These are phyloP conservation scores for Chaetomium strumarium DNA, from an alignment of 2,329 filamentous ascomycete species.

Conservation along the genomic window DNA sequence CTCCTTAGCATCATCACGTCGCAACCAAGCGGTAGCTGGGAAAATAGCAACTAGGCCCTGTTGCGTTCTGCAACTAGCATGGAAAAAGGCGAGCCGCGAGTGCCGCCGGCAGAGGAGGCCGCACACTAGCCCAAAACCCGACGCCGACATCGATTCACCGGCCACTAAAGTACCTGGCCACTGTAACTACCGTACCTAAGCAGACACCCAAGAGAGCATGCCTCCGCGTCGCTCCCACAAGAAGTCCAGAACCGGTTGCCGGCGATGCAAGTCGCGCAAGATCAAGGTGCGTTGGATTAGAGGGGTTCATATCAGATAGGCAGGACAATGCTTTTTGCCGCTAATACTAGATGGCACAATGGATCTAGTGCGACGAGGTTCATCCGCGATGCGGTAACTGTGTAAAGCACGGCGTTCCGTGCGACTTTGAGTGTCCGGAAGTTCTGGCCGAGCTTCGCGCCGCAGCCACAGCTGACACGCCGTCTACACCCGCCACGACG, in stretches of 20 bases:
- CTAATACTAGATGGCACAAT: neutral
- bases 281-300: conserved; percentile 53
- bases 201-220: conserved; percentile 36
- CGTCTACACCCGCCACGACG: conserved; percentile 21
- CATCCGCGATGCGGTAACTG: conserved; percentile 62
- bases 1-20: neutral
- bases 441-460: conserved; percentile 40
- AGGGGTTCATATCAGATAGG: neutral
- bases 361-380: conserved; percentile 55
- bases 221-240: conserved; percentile 63
- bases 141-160: neutral
- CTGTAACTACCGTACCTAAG: no score
- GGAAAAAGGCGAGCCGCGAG: conserved; percentile 12
- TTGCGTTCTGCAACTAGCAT: conserved; percentile 11
- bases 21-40: neutral
- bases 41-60: conserved; percentile 1
- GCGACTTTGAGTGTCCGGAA: conserved; percentile 56
- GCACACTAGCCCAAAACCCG: conserved; percentile 4
- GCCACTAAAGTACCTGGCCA: no score
- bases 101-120: conserved; percentile 13
- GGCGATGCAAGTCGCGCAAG: conserved; percentile 60
- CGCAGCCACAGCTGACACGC: conserved; percentile 25
- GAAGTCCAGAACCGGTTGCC: conserved; percentile 60
- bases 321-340: neutral
- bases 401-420: conserved; percentile 59